Evolutionary conservation across 106 monocot species (phyloP), one percentile per base, ranked within the genome.

Genomic region (Platanthera guangdongensis): DNA sequence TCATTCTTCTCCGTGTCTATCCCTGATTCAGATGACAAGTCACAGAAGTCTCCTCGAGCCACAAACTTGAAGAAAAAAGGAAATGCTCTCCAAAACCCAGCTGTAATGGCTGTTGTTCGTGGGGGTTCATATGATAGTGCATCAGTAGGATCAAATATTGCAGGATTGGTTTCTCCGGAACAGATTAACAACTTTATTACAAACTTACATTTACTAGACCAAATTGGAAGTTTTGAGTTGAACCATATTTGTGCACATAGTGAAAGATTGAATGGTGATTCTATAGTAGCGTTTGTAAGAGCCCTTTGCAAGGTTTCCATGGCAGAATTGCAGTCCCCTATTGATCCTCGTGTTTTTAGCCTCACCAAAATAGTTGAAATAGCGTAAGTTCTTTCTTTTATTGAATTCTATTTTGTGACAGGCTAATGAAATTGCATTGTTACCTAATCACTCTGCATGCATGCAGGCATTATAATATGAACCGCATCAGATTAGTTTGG

Each of bases 361-460:
- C 90, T 99, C 22, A 94, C 99, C 51, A 94, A 94, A 83, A 90
- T 99, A 73, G 99, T 99, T 28, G 99, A 99, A 88, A 94, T 99
- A 78, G 92, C 94, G 94, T 99, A 90, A 94, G 74, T 75, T 74
- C 15, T 57, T 10, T 16, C 22, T 51, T 30, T 8, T n/a, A 72
- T 10, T 48, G 5, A 50, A 53, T 59, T 46, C 11, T 71, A 18
- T 48, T 47, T 14, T 71, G 32, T 67, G 48, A 13, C 12, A 71
- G 45, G 48, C 8, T 63, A 59, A 59, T 15, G 45, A 52, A 13
- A 53, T 16, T 48, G 48, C 30, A 48, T 71, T n/a, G 7, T 79
- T 28, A 51, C 52, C 21, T 79, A 68, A 59, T 65, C 78, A 39
- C 28, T 65, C 63, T 55, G 75, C 57, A 12, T 78, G 51, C 83